Conservation (phyloP, 176 grass and related monocot species). For the Ananas comosus region DNA sequence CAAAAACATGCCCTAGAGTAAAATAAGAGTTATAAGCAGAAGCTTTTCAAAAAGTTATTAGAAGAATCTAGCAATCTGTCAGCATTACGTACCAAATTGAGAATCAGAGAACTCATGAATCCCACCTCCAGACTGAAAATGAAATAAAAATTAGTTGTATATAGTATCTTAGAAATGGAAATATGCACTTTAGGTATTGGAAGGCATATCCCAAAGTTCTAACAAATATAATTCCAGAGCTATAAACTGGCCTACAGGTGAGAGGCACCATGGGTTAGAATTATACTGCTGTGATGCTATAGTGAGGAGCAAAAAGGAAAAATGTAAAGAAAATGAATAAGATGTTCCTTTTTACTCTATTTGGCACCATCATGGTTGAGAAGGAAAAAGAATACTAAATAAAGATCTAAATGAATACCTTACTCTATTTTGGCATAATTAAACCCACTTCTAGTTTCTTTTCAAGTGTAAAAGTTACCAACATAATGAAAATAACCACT, state of each 20-base stretch:
- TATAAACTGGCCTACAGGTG: no score
- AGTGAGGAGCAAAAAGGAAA: no score
- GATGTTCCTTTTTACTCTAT: not conserved
- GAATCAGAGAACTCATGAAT: constrained; percentile 99
- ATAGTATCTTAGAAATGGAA: not conserved
- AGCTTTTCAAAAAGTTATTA: constrained; percentile 6
- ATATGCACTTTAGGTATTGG: not conserved
- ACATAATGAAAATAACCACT: no score
- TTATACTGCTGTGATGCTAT: no score
- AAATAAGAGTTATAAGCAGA: constrained; percentile 20
- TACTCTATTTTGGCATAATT: no score
- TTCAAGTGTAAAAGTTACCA: no score
- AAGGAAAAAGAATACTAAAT: no score
- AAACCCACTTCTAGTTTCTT: no score
- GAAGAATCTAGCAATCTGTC: constrained; percentile 3
- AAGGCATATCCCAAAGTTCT: not conserved
- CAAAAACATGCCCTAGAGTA: constrained; percentile 90
- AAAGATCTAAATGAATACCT: no score
- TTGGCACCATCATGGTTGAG: no score
- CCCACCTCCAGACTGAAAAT: constrained; percentile 87
- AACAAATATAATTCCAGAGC: not conserved
- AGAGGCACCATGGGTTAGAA: no score
- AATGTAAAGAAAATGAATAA: not conserved
- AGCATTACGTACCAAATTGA: constrained; percentile 70
- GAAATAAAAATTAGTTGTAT: constrained; percentile 9